Evolutionary conservation across 345 rosid species (phyloP).

Genomic region (Sisymbrium irio): DNA sequence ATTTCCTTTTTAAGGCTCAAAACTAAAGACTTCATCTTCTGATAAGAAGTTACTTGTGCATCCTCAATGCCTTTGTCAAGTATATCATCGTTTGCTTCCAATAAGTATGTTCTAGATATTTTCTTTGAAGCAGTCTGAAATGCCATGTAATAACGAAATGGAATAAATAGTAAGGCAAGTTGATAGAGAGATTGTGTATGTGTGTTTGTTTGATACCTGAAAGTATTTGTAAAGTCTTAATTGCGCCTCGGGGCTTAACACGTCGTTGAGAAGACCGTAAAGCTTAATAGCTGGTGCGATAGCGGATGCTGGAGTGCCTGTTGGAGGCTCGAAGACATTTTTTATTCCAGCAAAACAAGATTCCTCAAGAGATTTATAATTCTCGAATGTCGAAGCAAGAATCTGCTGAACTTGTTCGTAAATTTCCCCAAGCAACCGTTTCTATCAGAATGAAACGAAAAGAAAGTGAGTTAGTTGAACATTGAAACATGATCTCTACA

Average conservation of each 20-base stretch:
- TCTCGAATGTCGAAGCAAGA: constrained; percentile 63
- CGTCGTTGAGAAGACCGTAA: constrained; percentile 70
- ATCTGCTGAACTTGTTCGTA: constrained; percentile 72
- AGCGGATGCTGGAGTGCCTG: constrained; percentile 63
- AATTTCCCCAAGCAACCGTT: constrained; percentile 77
- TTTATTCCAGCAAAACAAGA: constrained; percentile 51
- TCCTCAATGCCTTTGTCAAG: constrained; percentile 43
- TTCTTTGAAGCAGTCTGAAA: constrained; percentile 66
- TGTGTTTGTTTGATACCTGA: constrained; percentile 49
- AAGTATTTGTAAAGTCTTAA: constrained; percentile 62
- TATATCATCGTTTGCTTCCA: constrained; percentile 70
- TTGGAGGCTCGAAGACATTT: constrained; percentile 63
- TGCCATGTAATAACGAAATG: background rate
- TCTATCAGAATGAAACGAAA: constrained; percentile 39
- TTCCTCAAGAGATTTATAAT: constrained; percentile 83
- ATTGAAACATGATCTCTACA: background rate
- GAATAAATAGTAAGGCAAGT: background rate
- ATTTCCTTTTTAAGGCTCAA: constrained; percentile 65
- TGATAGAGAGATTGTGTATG: background rate
- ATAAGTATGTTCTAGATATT: constrained; percentile 65
- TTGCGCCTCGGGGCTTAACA: constrained; percentile 73
- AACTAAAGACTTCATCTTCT: constrained; percentile 67
- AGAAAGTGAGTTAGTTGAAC: background rate
- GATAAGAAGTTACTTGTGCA: constrained; percentile 48
- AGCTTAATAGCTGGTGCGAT: constrained; percentile 77